A percentile compares a stretch with the other conserved stretches of the same genome.
Evolutionary conservation across 1,139 yeast genomes (phyloP).

Genomic region (Pichia sp.): DNA sequence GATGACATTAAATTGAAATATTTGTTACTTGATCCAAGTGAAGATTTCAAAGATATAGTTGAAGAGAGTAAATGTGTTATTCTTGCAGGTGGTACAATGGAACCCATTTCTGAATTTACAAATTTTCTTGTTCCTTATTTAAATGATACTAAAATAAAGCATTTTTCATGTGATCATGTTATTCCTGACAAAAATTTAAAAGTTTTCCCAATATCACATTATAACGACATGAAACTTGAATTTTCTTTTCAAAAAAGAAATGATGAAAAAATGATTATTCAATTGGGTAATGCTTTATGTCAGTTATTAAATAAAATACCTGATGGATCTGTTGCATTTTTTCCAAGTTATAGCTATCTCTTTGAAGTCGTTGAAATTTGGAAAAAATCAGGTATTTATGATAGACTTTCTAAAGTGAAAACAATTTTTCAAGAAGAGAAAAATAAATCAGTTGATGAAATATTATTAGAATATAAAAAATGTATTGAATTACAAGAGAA

Average conservation of each 20-base stretch:
- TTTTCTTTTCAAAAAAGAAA: conserved; percentile 67
- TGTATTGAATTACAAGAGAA: conserved; percentile 24
- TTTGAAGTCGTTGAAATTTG: conserved; percentile 45
- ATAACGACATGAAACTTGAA: conserved; percentile 36
- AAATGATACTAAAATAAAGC: conserved; percentile 36
- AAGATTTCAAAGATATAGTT: conserved; percentile 59
- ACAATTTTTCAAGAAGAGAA: conserved; percentile 53
- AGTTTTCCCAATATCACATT: conserved; percentile 45
- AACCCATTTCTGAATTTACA: conserved; percentile 70
- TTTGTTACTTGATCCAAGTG: conserved; percentile 76
- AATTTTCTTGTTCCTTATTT: conserved; percentile 62
- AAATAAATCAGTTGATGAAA: conserved; percentile 38
- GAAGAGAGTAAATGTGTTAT: conserved; percentile 65
- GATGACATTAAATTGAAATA: conserved; percentile 45
- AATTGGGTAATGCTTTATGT: conserved; percentile 47
- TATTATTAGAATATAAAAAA: conserved; percentile 46
- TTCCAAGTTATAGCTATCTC: conserved; percentile 79
- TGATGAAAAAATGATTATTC: conserved; percentile 38
- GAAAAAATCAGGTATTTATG: conserved; percentile 35
- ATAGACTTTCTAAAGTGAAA: conserved; percentile 36
- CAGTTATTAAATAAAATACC: conserved; percentile 49
- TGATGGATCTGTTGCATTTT: conserved; percentile 71
- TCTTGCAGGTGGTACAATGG: conserved; percentile 96
- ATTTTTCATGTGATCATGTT: conserved; percentile 78
- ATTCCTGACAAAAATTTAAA: conserved; percentile 65